Conservation (phyloP, 352 stramenopile genomes). For the Phytophthora agathidicida region DNA sequence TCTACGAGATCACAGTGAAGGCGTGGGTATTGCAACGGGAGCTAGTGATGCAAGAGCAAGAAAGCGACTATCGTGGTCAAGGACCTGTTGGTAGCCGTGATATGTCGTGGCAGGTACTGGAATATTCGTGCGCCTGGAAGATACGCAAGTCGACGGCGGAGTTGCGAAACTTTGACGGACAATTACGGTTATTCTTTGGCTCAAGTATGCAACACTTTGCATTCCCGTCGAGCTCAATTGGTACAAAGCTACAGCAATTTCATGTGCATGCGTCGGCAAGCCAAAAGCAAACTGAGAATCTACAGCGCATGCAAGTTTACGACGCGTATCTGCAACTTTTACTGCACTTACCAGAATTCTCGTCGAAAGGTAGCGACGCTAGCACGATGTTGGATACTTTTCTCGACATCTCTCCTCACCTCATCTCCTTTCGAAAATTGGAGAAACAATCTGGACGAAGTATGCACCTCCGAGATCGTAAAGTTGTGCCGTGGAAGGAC, state of each 20-base stretch:
- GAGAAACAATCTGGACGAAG: conserved; percentile 53
- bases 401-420: conserved; percentile 64
- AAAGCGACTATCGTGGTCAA: neutral
- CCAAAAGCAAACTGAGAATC: conserved; percentile 39
- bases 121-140: conserved; percentile 68
- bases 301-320: conserved; percentile 43
- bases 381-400: conserved; percentile 72
- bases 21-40: conserved; percentile 73
- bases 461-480: conserved; percentile 53
- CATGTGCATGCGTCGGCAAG: conserved; percentile 17
- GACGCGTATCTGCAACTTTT: conserved; percentile 63
- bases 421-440: conserved; percentile 50
- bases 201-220: conserved; percentile 50
- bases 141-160: conserved; percentile 52
- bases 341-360: conserved; percentile 57
- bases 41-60: conserved; percentile 30
- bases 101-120: conserved; percentile 61
- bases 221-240: conserved; percentile 41
- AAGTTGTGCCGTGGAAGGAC: conserved; percentile 58
- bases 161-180: conserved; percentile 56
- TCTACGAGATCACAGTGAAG: conserved; percentile 60
- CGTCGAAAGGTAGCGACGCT: conserved; percentile 57
- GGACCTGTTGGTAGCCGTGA: conserved; percentile 7
- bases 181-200: conserved; percentile 52
- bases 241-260: conserved; percentile 18